Base-by-base conservation (phyloP, 2,329 filamentous ascomycete genomes). In the Fusarium sambucinum region DNA sequence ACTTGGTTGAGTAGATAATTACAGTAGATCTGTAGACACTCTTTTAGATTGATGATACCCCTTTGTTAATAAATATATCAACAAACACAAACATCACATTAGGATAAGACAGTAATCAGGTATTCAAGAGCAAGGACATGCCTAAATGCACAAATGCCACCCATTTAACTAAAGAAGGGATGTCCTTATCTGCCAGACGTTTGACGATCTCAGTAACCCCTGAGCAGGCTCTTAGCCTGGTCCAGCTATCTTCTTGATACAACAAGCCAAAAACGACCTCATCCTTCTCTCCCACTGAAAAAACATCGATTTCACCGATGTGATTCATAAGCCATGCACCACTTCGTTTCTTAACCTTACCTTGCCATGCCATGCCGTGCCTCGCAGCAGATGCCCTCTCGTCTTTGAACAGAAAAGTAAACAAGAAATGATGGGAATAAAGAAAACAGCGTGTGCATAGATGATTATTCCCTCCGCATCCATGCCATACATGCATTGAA, bases 1-100 rank as follows among this genome's bases (percentile, higher is more conserved):
- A 73, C 83, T 94, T 47, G 80, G 79, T 44, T 75, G 60, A 69
- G 59, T 45, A 58, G 32, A 50, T 38, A 50, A 23, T 27, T 27
- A 21, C 33, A 50, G 47, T 50, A 63, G 37, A 51, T 47, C 25
- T 50, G 47, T 60, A 58, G 40, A 54, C 32, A 19, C 32, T 59
- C 60, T 64, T 64, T 64, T 33, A 50, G 45, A 51, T 56, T 64
- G 35, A 67, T 48, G 69, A 74, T 72, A 73, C 70, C 67, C 70
- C 47, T 55, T 57, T 59, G 40, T 62, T 55, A 59, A 46, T 55
- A 59, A 59, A 46, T 54, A 59, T 62, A 45, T 30, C 23, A 33
- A 42, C 29, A 27, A 33, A 38, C 44, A 37, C 30, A 52, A 35
- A 32, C 6, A 38, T 6, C n/a, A 48, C 25, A n/a, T 16, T 23